Conservation (phyloP, 805 yeast species). For the Kodamaea kaohsiungensis region DNA sequence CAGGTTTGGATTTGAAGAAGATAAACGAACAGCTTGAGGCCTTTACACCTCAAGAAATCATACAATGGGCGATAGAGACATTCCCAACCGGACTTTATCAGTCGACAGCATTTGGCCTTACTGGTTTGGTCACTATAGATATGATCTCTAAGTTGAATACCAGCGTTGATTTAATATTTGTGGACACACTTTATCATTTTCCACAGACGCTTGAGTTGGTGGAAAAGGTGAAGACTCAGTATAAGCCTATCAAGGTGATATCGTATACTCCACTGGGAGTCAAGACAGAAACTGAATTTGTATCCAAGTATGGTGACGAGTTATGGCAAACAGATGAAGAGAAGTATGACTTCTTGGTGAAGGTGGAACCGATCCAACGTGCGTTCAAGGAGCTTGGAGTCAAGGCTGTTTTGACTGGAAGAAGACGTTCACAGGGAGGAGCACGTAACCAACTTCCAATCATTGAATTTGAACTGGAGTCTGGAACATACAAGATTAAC, state of each 20-base stretch:
- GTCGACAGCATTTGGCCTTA: constrained; percentile 93
- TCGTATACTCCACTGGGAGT: constrained; percentile 67
- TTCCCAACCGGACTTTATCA: constrained; percentile 76
- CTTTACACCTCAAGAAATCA: constrained; percentile 66
- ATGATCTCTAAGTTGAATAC: constrained; percentile 60
- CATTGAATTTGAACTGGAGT: constrained; percentile 69
- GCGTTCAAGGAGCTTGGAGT: constrained; percentile 75
- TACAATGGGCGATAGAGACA: constrained; percentile 81
- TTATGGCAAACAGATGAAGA: constrained; percentile 84
- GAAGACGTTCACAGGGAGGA: constrained; percentile 90
- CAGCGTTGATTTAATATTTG: constrained; percentile 74
- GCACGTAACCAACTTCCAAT: constrained; percentile 70
- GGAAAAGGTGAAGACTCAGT: constrained; percentile 53
- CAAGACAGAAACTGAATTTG: constrained; percentile 61
- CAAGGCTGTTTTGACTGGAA: constrained; percentile 88
- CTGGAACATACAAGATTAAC: constrained; percentile 80
- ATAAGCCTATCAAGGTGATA: constrained; percentile 54
- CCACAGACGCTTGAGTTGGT: constrained; percentile 88
- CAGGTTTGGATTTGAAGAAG: constrained; percentile 49
- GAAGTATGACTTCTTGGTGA: constrained; percentile 80
- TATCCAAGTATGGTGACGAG: constrained; percentile 64
- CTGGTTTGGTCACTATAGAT: constrained; percentile 87
- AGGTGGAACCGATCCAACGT: constrained; percentile 89
- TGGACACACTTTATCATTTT: constrained; percentile 91
- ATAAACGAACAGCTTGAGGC: constrained; percentile 62